Evolutionary conservation across 2,329 filamentous ascomycete species (phyloP), one percentile per base, ranked within the genome.

Genomic region (Hymenotorrendiella dingleyae): DNA sequence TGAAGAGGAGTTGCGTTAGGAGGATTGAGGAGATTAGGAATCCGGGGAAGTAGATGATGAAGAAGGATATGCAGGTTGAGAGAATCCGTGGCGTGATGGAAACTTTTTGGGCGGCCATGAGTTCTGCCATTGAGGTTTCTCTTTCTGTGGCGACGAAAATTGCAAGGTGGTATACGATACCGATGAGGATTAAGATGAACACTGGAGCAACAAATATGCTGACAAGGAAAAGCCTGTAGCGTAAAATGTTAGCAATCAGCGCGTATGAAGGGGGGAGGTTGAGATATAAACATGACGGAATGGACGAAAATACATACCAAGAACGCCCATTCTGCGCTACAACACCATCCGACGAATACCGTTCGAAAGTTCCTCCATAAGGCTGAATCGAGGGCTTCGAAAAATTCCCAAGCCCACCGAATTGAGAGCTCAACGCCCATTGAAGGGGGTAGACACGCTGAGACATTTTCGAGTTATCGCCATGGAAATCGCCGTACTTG

Each of bases 21-120:
- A 56, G 40, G 9, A 55, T 48, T 11, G 55, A 58, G 33, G 43
- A 47, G 9, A 44, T 41, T 16, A 58, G 21, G 10, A 55, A 50
- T 3, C 54, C 53, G 6, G 51, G 54, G 26, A 55, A 56, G 42
- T 57, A 57, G 11, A 56, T 14, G 6, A 36, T 17, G 20, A 49
- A 50, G 36, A 57, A 57, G 3, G 55, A 55, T 9, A 55, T 23
- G 17, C 52, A 43, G 6, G 50, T 56, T 7, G 55, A 56, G 8
- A 57, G 16, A 12, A 57, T 45, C 21, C 54, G 43, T 4, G 54
- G 54, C 19, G 47, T 47, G 16, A 48, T 40, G 11, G 52, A 55
- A n/a, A 57, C 47, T 33, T 45, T 53, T 42, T 56, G 53, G 3
- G 52, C 54, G 4, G 46, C 45, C 55, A 57, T 57, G 2, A 57